Base-by-base conservation (phyloP, 2,329 filamentous ascomycete genomes). In the Scleromitrula shiraiana region DNA sequence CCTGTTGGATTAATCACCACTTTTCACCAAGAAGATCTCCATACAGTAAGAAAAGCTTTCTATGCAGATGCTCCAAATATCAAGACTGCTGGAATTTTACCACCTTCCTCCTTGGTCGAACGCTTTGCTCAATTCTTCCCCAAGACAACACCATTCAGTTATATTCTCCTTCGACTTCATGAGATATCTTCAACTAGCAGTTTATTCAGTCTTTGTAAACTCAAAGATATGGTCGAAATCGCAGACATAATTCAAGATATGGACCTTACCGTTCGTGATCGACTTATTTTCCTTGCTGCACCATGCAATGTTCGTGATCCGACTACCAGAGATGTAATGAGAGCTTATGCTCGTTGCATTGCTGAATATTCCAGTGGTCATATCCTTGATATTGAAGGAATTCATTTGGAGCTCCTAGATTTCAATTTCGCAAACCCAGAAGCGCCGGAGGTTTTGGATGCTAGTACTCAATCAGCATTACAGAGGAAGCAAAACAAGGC, bases 41-140 rank as follows among this genome's bases (percentile, higher is more conserved):
- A 65, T 0, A 65, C 73, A 23, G 72, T 98, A 14, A 69, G 71
- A 23, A 61, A 70, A 7, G 82, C 83, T 0, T 85, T 97, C 71
- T 52, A 64, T 1, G 65, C 67, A 1, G 77, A 88, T 2, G 76
- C 85, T 2, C 70, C 77, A 22, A 80, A 84, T 4, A 76, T 97
- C 43, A 69, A 70, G 37, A 73, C 76, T 2, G 91, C 88, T 0
- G 87, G 85, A 20, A 73, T 97, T 30, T 74, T 83, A 41, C 87
- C 91, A 4, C 86, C 89, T 0, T 72, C 78, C 1, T 65, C 74
- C 22, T 74, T 88, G 2, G 70, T 95, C 27, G 80, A 93, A 61
- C 76, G 78, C 7, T 93, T 97, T 62, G 76, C 85, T 1, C 76
- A 78, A 2, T 93, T 91, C 62, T 95, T 95, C 59, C 88, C 90